Percentiles rank a stretch among this genome's conserved stretches.
Conservation (phyloP, 345 rosid genomes). For the Citrus hindsii region DNA sequence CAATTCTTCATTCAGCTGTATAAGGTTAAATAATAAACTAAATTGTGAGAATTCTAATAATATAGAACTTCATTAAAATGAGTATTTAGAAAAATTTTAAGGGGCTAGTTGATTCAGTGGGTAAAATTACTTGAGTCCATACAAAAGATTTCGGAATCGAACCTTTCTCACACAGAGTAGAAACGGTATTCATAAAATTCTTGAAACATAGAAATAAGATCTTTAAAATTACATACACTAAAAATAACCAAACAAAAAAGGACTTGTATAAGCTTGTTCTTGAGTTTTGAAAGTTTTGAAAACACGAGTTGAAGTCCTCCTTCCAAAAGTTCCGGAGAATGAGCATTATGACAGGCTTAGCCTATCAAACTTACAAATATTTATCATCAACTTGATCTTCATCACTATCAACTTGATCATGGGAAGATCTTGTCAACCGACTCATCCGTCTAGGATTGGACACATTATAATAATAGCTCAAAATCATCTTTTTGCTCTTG, state of each 20-base stretch:
- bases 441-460: constrained; percentile 35
- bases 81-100: no score
- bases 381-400: constrained; percentile 29
- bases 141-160: no score
- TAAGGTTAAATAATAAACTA: no score
- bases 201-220: background rate
- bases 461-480: constrained; percentile 44
- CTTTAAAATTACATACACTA: background rate
- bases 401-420: constrained; percentile 32
- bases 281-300: background rate
- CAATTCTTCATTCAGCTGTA: no score
- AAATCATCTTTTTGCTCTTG: constrained; percentile 25
- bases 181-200: background rate
- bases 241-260: background rate
- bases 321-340: background rate
- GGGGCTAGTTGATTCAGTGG: no score
- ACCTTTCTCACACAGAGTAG: no score
- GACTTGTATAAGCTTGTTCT: background rate
- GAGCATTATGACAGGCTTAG: background rate
- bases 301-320: background rate
- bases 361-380: background rate
- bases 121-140: no score
- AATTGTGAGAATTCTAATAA: no score
- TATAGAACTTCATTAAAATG: no score
- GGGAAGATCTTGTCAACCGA: constrained; percentile 16